phyloP scores from a whole-genome alignment of 2,329 filamentous ascomycete genomes.

The Metarhizium guizhouense region DNA sequence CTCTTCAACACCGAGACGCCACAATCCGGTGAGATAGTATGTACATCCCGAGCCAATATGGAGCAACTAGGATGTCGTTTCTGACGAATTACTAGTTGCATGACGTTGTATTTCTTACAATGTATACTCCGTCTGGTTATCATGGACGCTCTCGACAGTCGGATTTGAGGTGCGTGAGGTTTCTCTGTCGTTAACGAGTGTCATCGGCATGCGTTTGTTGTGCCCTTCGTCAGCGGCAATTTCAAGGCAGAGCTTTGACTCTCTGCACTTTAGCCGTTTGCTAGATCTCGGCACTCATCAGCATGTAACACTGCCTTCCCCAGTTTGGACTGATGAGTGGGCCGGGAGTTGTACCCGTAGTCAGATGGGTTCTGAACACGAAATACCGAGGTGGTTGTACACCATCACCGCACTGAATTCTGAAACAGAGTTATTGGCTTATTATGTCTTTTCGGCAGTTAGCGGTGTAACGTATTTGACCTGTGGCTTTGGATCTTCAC shows the following conservation, averaged over 20 bases:
- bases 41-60: neutral
- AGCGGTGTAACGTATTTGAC: no score
- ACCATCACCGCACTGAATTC: no score
- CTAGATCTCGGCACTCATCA: conserved; percentile 4
- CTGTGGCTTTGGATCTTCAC: no score
- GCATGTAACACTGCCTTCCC: neutral
- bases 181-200: neutral
- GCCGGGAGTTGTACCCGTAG: neutral
- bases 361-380: neutral
- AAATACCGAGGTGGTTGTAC: neutral
- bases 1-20: neutral
- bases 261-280: neutral
- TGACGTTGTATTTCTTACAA: no score
- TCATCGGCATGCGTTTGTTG: neutral
- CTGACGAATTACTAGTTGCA: no score
- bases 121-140: neutral
- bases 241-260: neutral
- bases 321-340: neutral
- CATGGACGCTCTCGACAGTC: neutral
- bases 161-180: no score
- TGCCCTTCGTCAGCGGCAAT: neutral
- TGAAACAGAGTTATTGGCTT: no score
- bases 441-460: no score
- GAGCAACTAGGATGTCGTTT: no score
- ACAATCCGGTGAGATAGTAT: neutral